A percentile compares a stretch with the other conserved stretches of the same genome.
Evolutionary conservation across 208 protist species (phyloP).

Genomic region (Leishmania turanica): DNA sequence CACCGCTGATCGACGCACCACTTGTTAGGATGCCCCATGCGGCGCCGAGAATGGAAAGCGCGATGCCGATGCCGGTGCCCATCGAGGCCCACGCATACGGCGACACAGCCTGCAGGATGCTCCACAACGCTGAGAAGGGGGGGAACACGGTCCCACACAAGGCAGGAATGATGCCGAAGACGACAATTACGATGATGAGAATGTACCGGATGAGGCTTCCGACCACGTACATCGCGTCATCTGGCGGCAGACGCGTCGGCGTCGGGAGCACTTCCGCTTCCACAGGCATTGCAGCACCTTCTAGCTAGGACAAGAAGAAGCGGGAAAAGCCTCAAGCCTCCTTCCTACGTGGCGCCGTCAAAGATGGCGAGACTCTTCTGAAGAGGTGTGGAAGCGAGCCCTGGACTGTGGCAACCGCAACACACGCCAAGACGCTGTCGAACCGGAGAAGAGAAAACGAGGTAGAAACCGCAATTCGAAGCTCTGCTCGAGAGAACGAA

Average conservation of each 20-base stretch:
- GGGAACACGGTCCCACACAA: slow-evolving; percentile 84
- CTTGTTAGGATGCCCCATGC: slow-evolving; percentile 91
- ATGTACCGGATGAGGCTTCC: slow-evolving; percentile 49
- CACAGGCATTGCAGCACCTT: slow-evolving; percentile 61
- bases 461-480: not conserved
- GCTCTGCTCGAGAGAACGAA: not conserved
- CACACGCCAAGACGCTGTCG: not conserved
- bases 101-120: slow-evolving; percentile 60
- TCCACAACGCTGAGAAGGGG: slow-evolving; percentile 81
- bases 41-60: slow-evolving; percentile 86
- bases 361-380: not conserved
- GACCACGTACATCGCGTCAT: slow-evolving; percentile 76
- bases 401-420: not conserved
- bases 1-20: slow-evolving; percentile 86
- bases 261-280: slow-evolving; percentile 83
- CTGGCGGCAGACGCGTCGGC: slow-evolving; percentile 73
- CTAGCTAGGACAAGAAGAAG: not conserved
- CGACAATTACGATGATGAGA: slow-evolving; percentile 56
- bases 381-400: not conserved
- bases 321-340: not conserved
- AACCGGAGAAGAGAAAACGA: not conserved
- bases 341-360: not conserved
- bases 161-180: slow-evolving; percentile 77
- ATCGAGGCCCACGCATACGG: slow-evolving; percentile 83
- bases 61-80: slow-evolving; percentile 80